Evolutionary conservation across 148 eudicot genomes (phyloP).

Genomic region (Polygonum aviculare): DNA sequence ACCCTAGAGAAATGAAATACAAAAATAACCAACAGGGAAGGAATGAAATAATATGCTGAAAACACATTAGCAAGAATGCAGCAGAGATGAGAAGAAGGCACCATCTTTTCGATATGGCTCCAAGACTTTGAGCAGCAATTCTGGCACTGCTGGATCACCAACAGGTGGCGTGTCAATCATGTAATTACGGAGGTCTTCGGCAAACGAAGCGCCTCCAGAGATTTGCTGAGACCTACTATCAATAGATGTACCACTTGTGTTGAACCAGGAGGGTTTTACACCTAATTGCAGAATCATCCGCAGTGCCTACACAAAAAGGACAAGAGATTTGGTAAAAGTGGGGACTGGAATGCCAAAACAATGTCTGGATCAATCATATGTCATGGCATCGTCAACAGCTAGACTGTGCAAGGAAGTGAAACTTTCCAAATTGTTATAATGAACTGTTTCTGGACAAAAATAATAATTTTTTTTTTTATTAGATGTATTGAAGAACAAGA

Average conservation of each 20-base stretch:
- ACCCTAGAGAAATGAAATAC: constrained; percentile 34
- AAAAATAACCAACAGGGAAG: constrained; percentile 13
- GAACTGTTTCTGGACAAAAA: background rate
- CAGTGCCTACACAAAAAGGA: constrained; percentile 53
- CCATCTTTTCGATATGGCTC: constrained; percentile 97
- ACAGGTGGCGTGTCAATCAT: constrained; percentile 61
- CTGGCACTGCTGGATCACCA: constrained; percentile 91
- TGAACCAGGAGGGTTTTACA: constrained; percentile 90
- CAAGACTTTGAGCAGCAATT: constrained; percentile 92
- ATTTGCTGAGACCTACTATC: constrained; percentile 40
- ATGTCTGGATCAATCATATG: background rate
- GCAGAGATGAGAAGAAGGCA: constrained; percentile 16
- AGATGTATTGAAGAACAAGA: background rate
- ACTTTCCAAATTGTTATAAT: background rate
- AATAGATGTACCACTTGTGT: constrained; percentile 36
- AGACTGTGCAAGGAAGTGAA: background rate
- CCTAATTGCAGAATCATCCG: constrained; percentile 93
- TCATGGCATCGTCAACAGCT: background rate
- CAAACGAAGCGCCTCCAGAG: constrained; percentile 42
- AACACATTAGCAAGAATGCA: constrained; percentile 3
- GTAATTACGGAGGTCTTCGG: constrained; percentile 81
- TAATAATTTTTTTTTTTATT: background rate
- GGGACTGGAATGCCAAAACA: background rate
- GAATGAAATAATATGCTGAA: constrained; percentile 2
- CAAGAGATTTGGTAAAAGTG: constrained; percentile 5